These are phyloP conservation scores for Marsdenia floribunda DNA, from an alignment of 257 asterid genomes.

Conservation along the genomic window DNA sequence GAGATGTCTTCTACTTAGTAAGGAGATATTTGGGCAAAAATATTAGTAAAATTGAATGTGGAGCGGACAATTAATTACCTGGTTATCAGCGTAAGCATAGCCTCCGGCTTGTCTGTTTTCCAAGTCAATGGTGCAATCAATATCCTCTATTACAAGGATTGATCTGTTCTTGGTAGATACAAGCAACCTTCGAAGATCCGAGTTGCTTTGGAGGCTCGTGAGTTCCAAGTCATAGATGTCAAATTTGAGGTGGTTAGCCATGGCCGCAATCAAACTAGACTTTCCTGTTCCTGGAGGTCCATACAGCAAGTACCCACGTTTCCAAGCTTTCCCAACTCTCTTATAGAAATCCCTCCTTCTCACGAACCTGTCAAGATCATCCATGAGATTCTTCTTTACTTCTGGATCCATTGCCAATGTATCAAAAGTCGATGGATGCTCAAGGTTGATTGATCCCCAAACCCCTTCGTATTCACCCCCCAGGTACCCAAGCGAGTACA, in stretches of 20 bases:
- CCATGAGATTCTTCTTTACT: slow-evolving; percentile 28
- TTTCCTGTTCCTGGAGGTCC: slow-evolving; percentile 94
- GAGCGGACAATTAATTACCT: background rate
- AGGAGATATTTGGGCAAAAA: too few species aligned
- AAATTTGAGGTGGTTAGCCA: slow-evolving; percentile 58
- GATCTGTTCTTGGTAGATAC: slow-evolving; percentile 48
- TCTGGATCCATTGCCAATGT: slow-evolving; percentile 50
- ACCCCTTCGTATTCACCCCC: background rate
- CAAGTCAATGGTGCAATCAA: slow-evolving; percentile 47
- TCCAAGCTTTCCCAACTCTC: slow-evolving; percentile 73
- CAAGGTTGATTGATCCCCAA: slow-evolving; percentile 21
- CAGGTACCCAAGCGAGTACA: slow-evolving; percentile 14
- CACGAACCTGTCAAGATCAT: slow-evolving; percentile 46
- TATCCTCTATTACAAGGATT: slow-evolving; percentile 70
- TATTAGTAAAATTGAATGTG: background rate
- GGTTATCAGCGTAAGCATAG: background rate
- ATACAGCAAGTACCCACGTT: slow-evolving; percentile 62
- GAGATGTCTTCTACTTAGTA: too few species aligned
- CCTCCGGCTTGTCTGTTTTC: slow-evolving; percentile 15
- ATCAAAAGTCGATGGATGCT: slow-evolving; percentile 41
- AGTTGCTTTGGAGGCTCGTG: slow-evolving; percentile 32
- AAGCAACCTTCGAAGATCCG: slow-evolving; percentile 41
- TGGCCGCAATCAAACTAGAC: slow-evolving; percentile 77
- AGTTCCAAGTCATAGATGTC: slow-evolving; percentile 77
- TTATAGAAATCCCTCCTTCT: slow-evolving; percentile 50